Percentiles rank a stretch among this genome's conserved stretches.
phyloP scores from a whole-genome alignment of 2,329 filamentous ascomycete genomes.

The Calonectria pseudoreteaudii region DNA sequence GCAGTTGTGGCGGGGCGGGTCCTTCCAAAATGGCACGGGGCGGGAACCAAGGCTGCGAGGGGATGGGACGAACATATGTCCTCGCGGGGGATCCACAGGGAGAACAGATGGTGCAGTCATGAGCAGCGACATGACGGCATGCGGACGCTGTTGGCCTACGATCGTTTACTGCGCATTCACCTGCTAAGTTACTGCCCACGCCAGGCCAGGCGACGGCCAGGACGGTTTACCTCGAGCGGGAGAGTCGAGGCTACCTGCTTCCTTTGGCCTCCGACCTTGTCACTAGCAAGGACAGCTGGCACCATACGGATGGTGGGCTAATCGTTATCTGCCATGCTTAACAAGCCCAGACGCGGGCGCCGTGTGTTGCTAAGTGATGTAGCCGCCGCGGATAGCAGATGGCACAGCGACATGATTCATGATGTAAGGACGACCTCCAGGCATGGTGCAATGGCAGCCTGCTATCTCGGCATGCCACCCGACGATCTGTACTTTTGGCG shows the following conservation, averaged over 20 bases:
- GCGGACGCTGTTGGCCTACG: background rate
- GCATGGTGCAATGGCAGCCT: background rate
- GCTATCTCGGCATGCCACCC: conserved; percentile 13
- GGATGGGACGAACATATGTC: conserved; percentile 13
- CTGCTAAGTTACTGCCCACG: background rate
- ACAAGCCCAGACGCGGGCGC: background rate
- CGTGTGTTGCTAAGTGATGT: background rate
- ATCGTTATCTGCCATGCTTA: conserved; percentile 1
- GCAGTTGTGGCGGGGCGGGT: conserved; percentile 39
- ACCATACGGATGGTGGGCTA: background rate
- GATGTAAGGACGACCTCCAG: background rate
- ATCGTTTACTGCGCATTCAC: background rate
- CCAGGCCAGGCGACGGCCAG: background rate
- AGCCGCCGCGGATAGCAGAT: background rate
- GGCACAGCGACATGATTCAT: conserved; percentile 4
- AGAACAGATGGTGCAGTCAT: conserved; percentile 1
- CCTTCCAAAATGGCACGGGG: background rate
- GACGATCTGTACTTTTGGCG: conserved; percentile 10
- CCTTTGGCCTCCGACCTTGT: background rate
- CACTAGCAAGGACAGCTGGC: conserved; percentile 2
- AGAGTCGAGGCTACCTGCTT: background rate
- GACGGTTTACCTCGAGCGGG: background rate
- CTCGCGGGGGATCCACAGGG: conserved; percentile 6
- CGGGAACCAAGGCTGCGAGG: conserved; percentile 9
- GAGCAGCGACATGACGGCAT: conserved; percentile 1